phyloP scores from a whole-genome alignment of 495 filamentous ascomycete species.

The Aspergillus cavernicola region DNA sequence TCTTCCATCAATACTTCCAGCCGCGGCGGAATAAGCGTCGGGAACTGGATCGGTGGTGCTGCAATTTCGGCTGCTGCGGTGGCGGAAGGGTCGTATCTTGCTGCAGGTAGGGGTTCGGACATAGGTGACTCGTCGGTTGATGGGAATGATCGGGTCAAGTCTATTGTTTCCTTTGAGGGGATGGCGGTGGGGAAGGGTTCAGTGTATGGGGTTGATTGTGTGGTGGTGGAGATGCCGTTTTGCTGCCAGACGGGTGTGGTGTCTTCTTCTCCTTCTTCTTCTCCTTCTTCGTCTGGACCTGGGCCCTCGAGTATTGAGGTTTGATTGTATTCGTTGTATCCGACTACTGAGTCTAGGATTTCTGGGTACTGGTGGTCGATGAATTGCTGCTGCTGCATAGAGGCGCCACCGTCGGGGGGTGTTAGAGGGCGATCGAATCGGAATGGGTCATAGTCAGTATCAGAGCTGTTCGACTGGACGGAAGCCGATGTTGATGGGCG shows the following conservation, averaged over 20 bases:
- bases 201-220: neutral
- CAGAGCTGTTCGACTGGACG: slow-evolving; percentile 31
- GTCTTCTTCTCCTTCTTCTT: slow-evolving; percentile 33
- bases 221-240: neutral
- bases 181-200: slow-evolving; percentile 17
- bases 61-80: neutral
- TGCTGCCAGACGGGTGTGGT: slow-evolving; percentile 20
- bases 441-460: slow-evolving; percentile 46
- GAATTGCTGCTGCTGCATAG: slow-evolving; percentile 19
- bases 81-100: slow-evolving; percentile 13
- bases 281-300: slow-evolving; percentile 38
- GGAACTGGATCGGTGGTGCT: slow-evolving; percentile 25
- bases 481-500: slow-evolving; percentile 44
- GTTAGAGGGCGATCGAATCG: slow-evolving; percentile 39
- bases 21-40: slow-evolving; percentile 32
- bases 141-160: neutral
- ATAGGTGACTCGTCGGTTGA: slow-evolving; percentile 23
- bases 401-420: slow-evolving; percentile 14
- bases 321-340: slow-evolving; percentile 23
- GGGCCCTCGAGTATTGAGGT: slow-evolving; percentile 35
- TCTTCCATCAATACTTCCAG: slow-evolving; percentile 32
- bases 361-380: slow-evolving; percentile 25
- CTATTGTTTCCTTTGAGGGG: slow-evolving; percentile 4
- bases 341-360: slow-evolving; percentile 16
- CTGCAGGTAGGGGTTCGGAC: slow-evolving; percentile 27